Percentiles rank a stretch among this genome's conserved stretches.
These are phyloP conservation scores for Curvularia hawaiiensis DNA, from an alignment of 2,329 filamentous ascomycete species.

Conservation along the genomic window DNA sequence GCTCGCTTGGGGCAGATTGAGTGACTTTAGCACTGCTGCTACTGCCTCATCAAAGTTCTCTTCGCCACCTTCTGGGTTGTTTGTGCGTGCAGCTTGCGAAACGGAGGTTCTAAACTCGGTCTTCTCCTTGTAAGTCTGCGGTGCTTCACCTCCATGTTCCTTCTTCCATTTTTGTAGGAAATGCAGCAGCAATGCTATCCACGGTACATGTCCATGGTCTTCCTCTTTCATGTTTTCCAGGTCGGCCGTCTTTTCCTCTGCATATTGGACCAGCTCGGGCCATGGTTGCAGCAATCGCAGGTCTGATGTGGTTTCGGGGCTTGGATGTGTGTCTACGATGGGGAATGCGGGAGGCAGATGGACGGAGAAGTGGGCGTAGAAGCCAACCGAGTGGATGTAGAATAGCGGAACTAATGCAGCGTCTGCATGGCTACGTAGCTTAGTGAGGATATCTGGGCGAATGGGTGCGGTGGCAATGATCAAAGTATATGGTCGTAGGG, in stretches of 20 bases:
- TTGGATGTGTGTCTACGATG: conserved; percentile 94
- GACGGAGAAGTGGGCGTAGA: conserved; percentile 88
- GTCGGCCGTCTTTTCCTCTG: conserved; percentile 67
- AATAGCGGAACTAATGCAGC: conserved; percentile 73
- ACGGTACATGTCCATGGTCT: conserved; percentile 90
- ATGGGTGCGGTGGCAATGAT: conserved; percentile 67
- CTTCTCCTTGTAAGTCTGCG: conserved; percentile 83
- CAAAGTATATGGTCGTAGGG: conserved; percentile 60
- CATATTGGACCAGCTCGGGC: conserved; percentile 76
- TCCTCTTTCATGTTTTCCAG: conserved; percentile 75
- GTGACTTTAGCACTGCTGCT: conserved; percentile 84
- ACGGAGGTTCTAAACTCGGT: conserved; percentile 77
- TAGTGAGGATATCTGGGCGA: conserved; percentile 56
- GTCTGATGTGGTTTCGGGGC: conserved; percentile 82
- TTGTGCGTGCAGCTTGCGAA: conserved; percentile 67
- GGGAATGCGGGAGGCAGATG: conserved; percentile 80
- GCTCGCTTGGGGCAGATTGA: conserved; percentile 71
- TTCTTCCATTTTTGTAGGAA: conserved; percentile 82
- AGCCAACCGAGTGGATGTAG: conserved; percentile 86
- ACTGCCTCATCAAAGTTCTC: conserved; percentile 97
- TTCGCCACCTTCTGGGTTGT: conserved; percentile 83
- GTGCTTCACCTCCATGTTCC: conserved; percentile 69
- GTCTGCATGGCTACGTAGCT: conserved; percentile 57
- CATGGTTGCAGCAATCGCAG: conserved; percentile 84
- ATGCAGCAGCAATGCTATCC: conserved; percentile 80